A percentile compares a stretch with the other conserved stretches of the same genome.
phyloP scores from a whole-genome alignment of 371 early-diverging fungal genomes.

The Mortierella sp. region DNA sequence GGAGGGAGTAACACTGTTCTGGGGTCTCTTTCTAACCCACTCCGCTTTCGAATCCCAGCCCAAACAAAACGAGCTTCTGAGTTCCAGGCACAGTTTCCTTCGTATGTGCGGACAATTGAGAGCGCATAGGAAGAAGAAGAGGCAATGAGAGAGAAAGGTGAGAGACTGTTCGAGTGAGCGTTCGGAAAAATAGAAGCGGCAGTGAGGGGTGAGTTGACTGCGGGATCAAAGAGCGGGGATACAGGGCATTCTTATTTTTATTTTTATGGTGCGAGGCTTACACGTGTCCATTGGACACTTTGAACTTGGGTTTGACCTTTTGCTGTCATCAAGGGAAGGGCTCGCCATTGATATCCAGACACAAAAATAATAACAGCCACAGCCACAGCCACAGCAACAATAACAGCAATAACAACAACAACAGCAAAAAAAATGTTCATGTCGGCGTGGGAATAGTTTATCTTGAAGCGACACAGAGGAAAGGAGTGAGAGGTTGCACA shows the following conservation, averaged over 20 bases:
- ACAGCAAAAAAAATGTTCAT: too few species aligned
- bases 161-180: background rate
- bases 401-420: background rate
- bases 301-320: too few species aligned
- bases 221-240: background rate
- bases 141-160: background rate
- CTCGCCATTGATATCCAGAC: too few species aligned
- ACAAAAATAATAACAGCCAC: too few species aligned
- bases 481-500: background rate
- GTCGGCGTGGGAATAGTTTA: background rate
- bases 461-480: background rate
- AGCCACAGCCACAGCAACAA: too few species aligned
- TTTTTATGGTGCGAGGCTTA: background rate
- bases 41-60: too few species aligned
- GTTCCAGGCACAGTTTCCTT: too few species aligned
- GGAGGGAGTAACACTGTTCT: too few species aligned
- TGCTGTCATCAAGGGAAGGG: too few species aligned
- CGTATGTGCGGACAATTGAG: too few species aligned
- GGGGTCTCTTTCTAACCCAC: too few species aligned
- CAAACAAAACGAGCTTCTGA: too few species aligned
- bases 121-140: background rate
- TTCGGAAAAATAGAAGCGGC: background rate
- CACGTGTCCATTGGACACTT: background rate
- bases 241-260: background rate
- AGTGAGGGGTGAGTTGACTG: background rate